These are phyloP conservation scores for Sporisorium sorghi DNA, from an alignment of 1,284 basidiomycete species.

Conservation along the genomic window DNA sequence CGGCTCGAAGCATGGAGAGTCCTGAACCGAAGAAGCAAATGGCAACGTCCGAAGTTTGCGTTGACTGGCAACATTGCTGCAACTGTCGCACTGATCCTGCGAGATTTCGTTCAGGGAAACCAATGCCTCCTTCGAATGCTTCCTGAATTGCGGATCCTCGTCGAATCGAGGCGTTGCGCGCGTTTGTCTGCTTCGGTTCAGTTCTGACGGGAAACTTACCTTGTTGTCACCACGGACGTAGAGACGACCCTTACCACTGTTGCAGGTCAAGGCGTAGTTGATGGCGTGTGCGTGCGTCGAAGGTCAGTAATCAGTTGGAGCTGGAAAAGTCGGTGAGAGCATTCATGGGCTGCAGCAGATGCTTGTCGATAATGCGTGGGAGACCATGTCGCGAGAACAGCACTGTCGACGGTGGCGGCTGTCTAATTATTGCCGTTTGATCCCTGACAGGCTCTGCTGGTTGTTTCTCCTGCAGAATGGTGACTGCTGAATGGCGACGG, in stretches of 20 bases:
- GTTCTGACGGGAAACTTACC: constrained; percentile 46
- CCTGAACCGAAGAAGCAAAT: background rate
- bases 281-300: background rate
- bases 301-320: constrained; percentile 13
- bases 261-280: constrained; percentile 10
- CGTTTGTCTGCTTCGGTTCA: background rate
- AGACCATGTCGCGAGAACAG: background rate
- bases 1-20: background rate
- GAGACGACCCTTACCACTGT: constrained; percentile 67
- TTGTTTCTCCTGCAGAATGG: too few relatives aligned
- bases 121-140: background rate
- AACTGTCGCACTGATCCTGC: background rate
- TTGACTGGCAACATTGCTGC: background rate
- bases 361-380: background rate
- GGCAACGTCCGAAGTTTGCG: background rate
- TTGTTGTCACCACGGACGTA: constrained; percentile 70
- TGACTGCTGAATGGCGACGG: too few relatives aligned
- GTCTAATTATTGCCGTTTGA: too few relatives aligned
- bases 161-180: background rate
- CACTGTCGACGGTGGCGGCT: background rate
- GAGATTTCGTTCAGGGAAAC: background rate
- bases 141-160: background rate
- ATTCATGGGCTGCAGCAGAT: constrained; percentile 24
- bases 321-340: background rate
- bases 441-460: too few relatives aligned